phyloP scores from a whole-genome alignment of 192 early-diverging fungal genomes.

The Backusella westeae region DNA sequence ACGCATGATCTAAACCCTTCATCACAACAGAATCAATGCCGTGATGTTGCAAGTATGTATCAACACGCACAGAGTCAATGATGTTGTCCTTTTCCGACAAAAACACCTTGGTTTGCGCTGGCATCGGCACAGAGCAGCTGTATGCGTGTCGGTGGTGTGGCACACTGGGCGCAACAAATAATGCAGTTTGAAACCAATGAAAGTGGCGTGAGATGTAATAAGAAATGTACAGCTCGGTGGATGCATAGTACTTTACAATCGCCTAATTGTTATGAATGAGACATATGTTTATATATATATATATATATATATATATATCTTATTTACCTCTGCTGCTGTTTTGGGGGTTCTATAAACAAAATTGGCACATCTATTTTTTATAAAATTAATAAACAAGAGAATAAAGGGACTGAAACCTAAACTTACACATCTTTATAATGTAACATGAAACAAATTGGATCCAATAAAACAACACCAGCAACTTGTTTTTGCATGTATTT shows the following conservation, averaged over 20 bases:
- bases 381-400: background rate
- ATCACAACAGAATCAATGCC: slow-evolving; percentile 40
- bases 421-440: slow-evolving; percentile 54
- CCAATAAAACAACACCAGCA: slow-evolving; percentile 56
- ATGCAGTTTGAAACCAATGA: slow-evolving; percentile 44
- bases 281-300: background rate
- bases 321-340: slow-evolving; percentile 40
- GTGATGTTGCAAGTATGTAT: slow-evolving; percentile 33
- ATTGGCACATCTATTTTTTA: slow-evolving; percentile 46
- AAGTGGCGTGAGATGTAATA: slow-evolving; percentile 56
- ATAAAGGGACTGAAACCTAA: background rate
- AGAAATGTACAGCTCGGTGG: slow-evolving; percentile 60
- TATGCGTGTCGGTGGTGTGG: background rate
- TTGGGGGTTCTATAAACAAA: slow-evolving; percentile 49
- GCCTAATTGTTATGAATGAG: slow-evolving; percentile 25
- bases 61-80: slow-evolving; percentile 37
- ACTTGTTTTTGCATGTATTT: slow-evolving; percentile 50
- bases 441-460: slow-evolving; percentile 66
- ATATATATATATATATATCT: background rate
- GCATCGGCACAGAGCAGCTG: slow-evolving; percentile 14
- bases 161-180: slow-evolving; percentile 31
- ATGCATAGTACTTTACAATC: slow-evolving; percentile 60
- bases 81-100: slow-evolving; percentile 50
- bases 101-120: slow-evolving; percentile 34
- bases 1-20: slow-evolving; percentile 46